phyloP scores from a whole-genome alignment of 352 stramenopile genomes.

The Pythium biforme region DNA sequence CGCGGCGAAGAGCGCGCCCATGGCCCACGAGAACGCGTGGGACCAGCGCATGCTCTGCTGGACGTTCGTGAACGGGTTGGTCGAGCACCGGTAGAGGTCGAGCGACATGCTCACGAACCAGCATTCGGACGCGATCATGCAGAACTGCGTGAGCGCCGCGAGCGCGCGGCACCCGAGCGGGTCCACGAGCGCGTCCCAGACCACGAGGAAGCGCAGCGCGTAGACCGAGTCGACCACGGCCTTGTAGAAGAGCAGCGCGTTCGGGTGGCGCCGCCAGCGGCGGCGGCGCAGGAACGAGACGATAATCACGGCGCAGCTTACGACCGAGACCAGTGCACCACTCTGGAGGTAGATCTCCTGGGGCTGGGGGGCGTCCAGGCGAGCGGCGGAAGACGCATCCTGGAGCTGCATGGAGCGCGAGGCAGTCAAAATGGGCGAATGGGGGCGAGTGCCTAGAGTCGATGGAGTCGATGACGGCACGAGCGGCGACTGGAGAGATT shows the following conservation, averaged over 20 bases:
- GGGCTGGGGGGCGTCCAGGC: constrained; percentile 25
- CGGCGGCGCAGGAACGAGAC: constrained; percentile 60
- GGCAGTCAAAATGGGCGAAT: neutral
- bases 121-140: constrained; percentile 77
- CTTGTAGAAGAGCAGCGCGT: constrained; percentile 84
- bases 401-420: neutral
- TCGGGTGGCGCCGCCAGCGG: constrained; percentile 80
- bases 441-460: too few species aligned
- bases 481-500: neutral
- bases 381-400: neutral
- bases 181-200: constrained; percentile 60
- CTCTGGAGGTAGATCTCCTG: constrained; percentile 62
- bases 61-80: constrained; percentile 87
- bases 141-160: constrained; percentile 71
- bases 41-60: constrained; percentile 69
- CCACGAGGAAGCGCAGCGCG: constrained; percentile 69
- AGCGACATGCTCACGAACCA: constrained; percentile 88
- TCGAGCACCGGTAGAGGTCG: constrained; percentile 82
- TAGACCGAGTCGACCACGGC: constrained; percentile 70
- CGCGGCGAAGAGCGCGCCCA: constrained; percentile 48
- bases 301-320: constrained; percentile 75
- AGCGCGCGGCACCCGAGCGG: constrained; percentile 49
- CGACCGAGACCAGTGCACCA: constrained; percentile 68
- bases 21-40: constrained; percentile 72
- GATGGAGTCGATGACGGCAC: too few species aligned